Conservation (phyloP, 176 grass and related monocot species). For the Phragmites australis region DNA sequence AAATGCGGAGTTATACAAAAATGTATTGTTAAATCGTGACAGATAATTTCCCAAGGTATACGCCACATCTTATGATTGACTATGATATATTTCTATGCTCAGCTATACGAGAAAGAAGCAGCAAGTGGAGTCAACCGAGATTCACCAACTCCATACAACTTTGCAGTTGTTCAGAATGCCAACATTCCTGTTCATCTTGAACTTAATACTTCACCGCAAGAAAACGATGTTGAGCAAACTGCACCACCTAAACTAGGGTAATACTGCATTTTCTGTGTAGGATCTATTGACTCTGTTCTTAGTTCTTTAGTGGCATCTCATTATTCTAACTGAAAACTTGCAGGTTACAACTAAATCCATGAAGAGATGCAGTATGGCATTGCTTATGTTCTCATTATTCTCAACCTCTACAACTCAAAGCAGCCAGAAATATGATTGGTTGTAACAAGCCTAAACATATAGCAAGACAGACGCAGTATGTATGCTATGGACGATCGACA, state of each 20-base stretch:
- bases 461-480: constrained; percentile 20
- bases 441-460: constrained; percentile 11
- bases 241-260: constrained; percentile 75
- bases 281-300: constrained; percentile 17
- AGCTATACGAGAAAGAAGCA: constrained; percentile 56
- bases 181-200: constrained; percentile 55
- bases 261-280: constrained; percentile 21
- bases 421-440: constrained; percentile 23
- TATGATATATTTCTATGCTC: not conserved
- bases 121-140: constrained; percentile 40
- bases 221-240: constrained; percentile 32
- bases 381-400: constrained; percentile 3
- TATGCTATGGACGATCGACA: not conserved
- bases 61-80: not conserved
- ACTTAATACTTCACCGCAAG: constrained; percentile 55
- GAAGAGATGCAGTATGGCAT: constrained; percentile 7
- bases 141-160: constrained; percentile 59
- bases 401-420: constrained; percentile 15
- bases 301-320: not conserved
- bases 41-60: constrained; percentile 8
- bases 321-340: constrained; percentile 26
- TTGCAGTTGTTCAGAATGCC: constrained; percentile 44
- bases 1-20: constrained; percentile 70
- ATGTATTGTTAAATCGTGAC: constrained; percentile 46
- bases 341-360: constrained; percentile 56